phyloP scores from a whole-genome alignment of 2,329 filamentous ascomycete genomes.

The Tolypocladium pustulatum region DNA sequence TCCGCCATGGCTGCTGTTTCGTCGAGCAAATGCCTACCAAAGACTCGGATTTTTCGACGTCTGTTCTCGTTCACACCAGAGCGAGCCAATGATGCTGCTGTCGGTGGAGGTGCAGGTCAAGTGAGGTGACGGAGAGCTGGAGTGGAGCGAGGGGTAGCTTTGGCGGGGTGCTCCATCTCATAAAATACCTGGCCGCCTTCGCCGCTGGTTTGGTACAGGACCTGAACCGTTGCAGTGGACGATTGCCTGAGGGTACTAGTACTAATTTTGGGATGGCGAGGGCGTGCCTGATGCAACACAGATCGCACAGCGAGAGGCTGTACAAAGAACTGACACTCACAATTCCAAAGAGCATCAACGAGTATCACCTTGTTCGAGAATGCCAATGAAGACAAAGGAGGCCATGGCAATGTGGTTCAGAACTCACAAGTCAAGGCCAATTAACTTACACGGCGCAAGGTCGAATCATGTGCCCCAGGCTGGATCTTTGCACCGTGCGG shows the following conservation, averaged over 20 bases:
- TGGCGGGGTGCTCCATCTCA: neutral
- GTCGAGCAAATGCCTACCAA: neutral
- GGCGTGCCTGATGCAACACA: neutral
- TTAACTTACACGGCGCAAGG: too few species aligned
- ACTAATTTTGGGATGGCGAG: neutral
- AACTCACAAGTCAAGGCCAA: too few species aligned
- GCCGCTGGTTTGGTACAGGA: neutral
- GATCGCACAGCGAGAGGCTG: neutral
- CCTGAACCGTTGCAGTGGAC: neutral
- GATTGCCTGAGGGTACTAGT: too few species aligned
- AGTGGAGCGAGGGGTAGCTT: neutral
- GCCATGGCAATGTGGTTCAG: neutral
- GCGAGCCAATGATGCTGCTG: neutral
- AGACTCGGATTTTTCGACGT: neutral
- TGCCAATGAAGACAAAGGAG: neutral
- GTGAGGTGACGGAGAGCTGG: neutral
- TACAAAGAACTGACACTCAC: neutral
- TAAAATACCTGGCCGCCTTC: neutral
- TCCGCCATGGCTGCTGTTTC: conserved; percentile 33
- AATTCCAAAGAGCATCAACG: neutral
- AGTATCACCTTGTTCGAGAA: neutral
- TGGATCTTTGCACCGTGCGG: too few species aligned
- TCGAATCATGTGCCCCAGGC: too few species aligned
- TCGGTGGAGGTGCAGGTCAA: neutral
- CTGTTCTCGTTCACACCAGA: neutral